These are phyloP conservation scores for Dentipellis sp. DNA, from an alignment of 768 basidiomycete genomes.

Conservation along the genomic window DNA sequence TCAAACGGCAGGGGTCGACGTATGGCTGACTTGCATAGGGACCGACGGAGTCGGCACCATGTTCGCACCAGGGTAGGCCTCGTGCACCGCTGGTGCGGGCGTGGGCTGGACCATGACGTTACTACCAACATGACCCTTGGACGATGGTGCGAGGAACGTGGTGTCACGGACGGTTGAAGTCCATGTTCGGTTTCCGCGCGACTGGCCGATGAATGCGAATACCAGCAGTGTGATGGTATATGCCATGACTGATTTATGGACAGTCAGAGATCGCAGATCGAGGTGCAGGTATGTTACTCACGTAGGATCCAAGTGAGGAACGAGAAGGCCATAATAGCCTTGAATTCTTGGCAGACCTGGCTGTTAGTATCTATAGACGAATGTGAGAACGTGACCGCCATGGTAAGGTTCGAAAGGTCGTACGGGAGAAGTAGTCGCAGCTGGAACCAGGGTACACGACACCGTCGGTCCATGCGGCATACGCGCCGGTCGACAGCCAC, in stretches of 20 bases:
- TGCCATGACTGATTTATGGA: constrained; percentile 20
- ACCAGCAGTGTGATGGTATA: constrained; percentile 21
- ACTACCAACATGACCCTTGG: background rate
- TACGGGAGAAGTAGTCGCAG: constrained; percentile 11
- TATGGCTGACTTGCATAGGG: background rate
- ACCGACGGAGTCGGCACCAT: background rate
- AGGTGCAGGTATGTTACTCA: constrained; percentile 12
- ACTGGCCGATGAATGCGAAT: constrained; percentile 19
- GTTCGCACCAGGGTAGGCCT: background rate
- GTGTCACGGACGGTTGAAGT: constrained; percentile 23
- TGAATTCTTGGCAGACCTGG: constrained; percentile 20
- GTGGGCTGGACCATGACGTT: background rate
- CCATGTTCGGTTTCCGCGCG: constrained; percentile 25
- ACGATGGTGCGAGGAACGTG: constrained; percentile 4
- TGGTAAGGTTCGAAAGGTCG: background rate
- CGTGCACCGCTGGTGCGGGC: background rate
- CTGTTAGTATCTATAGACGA: constrained; percentile 4
- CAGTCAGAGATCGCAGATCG: background rate
- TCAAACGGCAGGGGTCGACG: background rate
- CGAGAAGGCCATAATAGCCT: constrained; percentile 26
- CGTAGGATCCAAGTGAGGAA: constrained; percentile 28
- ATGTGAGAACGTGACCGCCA: background rate
- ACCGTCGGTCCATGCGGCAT: constrained; percentile 15
- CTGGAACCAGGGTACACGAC: background rate
- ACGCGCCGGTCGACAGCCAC: constrained; percentile 29